Evolutionary conservation across 2,329 filamentous ascomycete species (phyloP).

Genomic region (Ilyonectria sp.): DNA sequence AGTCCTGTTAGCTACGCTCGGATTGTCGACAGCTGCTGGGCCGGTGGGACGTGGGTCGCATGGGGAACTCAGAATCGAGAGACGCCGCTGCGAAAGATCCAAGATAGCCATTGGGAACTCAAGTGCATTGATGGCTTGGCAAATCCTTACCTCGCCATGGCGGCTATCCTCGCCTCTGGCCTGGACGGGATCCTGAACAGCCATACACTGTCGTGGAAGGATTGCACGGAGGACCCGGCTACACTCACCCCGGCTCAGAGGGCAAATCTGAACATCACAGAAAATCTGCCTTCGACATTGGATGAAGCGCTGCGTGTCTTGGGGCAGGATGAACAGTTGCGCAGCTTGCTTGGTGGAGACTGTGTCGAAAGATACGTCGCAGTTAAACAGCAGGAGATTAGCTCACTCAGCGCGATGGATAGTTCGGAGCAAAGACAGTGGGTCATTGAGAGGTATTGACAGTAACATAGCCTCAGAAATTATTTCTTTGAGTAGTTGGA

Average conservation of each 20-base stretch:
- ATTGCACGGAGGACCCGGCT: conserved; percentile 70
- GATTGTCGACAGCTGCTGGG: conserved; percentile 78
- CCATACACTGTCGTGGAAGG: conserved; percentile 62
- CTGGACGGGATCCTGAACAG: conserved; percentile 41
- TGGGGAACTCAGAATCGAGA: conserved; percentile 90
- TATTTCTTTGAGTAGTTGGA: no score
- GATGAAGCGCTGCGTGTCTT: conserved; percentile 69
- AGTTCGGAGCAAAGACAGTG: conserved; percentile 66
- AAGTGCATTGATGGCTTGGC: conserved; percentile 83
- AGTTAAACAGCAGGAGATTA: conserved; percentile 73
- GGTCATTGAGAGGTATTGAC: conserved; percentile 75
- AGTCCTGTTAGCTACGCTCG: conserved; percentile 78
- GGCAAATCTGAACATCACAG: conserved; percentile 65
- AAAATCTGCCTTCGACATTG: conserved; percentile 68
- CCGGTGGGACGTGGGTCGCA: conserved; percentile 82
- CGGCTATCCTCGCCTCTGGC: conserved; percentile 52
- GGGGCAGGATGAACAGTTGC: conserved; percentile 62
- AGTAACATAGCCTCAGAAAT: no score
- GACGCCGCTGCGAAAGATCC: conserved; percentile 78
- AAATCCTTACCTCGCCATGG: conserved; percentile 78
- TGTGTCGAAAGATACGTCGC: conserved; percentile 70
- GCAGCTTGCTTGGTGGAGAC: conserved; percentile 60
- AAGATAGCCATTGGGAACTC: conserved; percentile 81
- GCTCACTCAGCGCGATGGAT: conserved; percentile 59
- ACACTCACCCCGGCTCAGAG: conserved; percentile 63